phyloP scores from a whole-genome alignment of 2,329 filamentous ascomycete species.

The Colletotrichum somersetense region DNA sequence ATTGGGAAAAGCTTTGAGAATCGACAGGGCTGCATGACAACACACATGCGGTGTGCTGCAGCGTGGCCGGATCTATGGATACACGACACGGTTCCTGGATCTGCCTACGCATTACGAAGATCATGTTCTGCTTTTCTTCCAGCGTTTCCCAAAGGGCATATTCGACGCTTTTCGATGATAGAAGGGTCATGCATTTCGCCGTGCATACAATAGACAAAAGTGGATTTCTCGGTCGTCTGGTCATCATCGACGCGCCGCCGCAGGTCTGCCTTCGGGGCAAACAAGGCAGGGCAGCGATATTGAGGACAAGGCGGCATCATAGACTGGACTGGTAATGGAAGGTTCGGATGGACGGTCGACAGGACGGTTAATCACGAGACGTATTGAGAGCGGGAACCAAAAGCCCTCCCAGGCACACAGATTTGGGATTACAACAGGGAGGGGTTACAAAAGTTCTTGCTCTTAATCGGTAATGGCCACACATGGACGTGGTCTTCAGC shows the following conservation, averaged over 20 bases:
- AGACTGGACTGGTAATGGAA: constrained; percentile 44
- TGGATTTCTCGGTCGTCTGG: constrained; percentile 74
- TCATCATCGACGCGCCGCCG: constrained; percentile 50
- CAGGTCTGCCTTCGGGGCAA: constrained; percentile 44
- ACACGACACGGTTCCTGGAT: constrained; percentile 41
- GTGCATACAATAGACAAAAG: constrained; percentile 71
- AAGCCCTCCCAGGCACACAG: constrained; percentile 53
- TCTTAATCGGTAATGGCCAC: constrained; percentile 45
- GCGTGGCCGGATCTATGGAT: constrained; percentile 41
- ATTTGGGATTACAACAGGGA: constrained; percentile 52
- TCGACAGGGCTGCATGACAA: constrained; percentile 44
- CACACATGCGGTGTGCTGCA: constrained; percentile 36
- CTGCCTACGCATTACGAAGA: constrained; percentile 42
- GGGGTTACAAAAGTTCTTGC: constrained; percentile 46
- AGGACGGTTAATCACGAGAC: constrained; percentile 41
- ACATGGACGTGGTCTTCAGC: constrained; percentile 42
- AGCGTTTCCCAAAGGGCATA: constrained; percentile 52
- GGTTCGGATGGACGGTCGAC: constrained; percentile 43
- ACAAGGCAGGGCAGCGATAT: constrained; percentile 46
- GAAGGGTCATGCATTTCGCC: constrained; percentile 54
- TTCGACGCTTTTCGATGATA: constrained; percentile 52
- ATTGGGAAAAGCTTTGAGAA: constrained; percentile 47
- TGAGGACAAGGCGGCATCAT: constrained; percentile 45
- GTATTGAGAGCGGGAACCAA: constrained; percentile 53
- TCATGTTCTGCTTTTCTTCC: constrained; percentile 55